Evolutionary conservation across 2,329 filamentous ascomycete genomes (phyloP).

Genomic region (Botrytis deweyae): DNA sequence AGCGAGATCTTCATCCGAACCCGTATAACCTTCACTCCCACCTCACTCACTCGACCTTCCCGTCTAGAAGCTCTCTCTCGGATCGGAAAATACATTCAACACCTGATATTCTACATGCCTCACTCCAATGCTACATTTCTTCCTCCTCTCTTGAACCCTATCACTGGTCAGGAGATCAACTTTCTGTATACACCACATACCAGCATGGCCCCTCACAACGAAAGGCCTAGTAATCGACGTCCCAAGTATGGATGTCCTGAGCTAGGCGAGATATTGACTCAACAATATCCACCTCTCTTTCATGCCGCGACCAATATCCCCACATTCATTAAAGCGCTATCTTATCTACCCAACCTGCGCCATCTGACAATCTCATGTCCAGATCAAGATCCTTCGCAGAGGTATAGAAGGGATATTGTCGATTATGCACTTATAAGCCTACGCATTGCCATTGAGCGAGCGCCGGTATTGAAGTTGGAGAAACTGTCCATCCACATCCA

Average conservation of each 20-base stretch:
- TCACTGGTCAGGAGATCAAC: slow-evolving; percentile 72
- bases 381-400: slow-evolving; percentile 64
- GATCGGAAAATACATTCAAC: slow-evolving; percentile 76
- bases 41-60: slow-evolving; percentile 71
- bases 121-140: slow-evolving; percentile 78
- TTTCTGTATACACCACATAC: slow-evolving; percentile 81
- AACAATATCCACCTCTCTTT: slow-evolving; percentile 86
- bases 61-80: slow-evolving; percentile 72
- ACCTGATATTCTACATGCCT: slow-evolving; percentile 73
- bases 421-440: slow-evolving; percentile 88
- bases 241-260: slow-evolving; percentile 80
- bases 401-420: slow-evolving; percentile 73
- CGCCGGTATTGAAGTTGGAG: slow-evolving; percentile 62
- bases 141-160: slow-evolving; percentile 77
- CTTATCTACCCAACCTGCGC: slow-evolving; percentile 64
- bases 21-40: slow-evolving; percentile 68
- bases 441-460: slow-evolving; percentile 77
- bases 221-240: slow-evolving; percentile 40
- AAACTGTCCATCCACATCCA: slow-evolving; percentile 76
- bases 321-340: slow-evolving; percentile 76
- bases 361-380: slow-evolving; percentile 78
- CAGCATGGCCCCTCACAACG: slow-evolving; percentile 59
- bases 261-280: slow-evolving; percentile 76
- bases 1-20: slow-evolving; percentile 68
- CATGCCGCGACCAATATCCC: slow-evolving; percentile 86